A percentile compares a stretch with the other conserved stretches of the same genome.
Evolutionary conservation across 495 filamentous ascomycete species (phyloP).

Genomic region (Penicillium verhagenii): DNA sequence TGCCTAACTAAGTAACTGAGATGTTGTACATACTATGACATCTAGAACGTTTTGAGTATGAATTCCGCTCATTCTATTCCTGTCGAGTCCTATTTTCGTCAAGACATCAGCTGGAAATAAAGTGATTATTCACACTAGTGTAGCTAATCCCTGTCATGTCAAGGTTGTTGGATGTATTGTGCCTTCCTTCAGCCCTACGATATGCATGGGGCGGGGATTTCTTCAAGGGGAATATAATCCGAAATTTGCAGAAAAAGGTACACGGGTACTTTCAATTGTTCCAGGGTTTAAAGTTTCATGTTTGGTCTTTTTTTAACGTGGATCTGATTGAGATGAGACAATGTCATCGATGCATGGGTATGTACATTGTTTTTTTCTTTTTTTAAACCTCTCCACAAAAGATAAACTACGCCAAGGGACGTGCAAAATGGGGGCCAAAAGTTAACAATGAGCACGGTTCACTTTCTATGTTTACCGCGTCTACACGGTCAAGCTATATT

Average conservation of each 20-base stretch:
- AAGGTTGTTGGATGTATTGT: background rate
- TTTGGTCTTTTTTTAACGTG: background rate
- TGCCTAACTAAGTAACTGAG: no score
- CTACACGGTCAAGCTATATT: background rate
- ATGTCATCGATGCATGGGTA: background rate
- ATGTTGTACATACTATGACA: no score
- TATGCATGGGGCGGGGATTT: background rate
- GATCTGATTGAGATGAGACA: background rate
- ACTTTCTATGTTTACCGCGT: slow-evolving; percentile 2
- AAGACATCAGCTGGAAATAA: background rate
- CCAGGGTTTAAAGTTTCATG: no score
- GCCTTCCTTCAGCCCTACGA: background rate
- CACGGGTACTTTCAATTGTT: no score
- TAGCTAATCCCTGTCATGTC: background rate
- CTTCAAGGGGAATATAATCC: background rate
- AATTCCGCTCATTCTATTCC: background rate
- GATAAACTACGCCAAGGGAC: background rate
- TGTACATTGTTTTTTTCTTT: background rate
- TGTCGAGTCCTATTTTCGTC: background rate
- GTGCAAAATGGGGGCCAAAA: background rate
- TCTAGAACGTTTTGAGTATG: no score
- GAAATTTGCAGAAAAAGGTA: background rate
- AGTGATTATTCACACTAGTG: background rate
- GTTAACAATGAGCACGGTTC: background rate
- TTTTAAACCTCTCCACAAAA: background rate